These are phyloP conservation scores for Pezicula radicicola DNA, from an alignment of 2,329 filamentous ascomycete genomes.

Conservation along the genomic window DNA sequence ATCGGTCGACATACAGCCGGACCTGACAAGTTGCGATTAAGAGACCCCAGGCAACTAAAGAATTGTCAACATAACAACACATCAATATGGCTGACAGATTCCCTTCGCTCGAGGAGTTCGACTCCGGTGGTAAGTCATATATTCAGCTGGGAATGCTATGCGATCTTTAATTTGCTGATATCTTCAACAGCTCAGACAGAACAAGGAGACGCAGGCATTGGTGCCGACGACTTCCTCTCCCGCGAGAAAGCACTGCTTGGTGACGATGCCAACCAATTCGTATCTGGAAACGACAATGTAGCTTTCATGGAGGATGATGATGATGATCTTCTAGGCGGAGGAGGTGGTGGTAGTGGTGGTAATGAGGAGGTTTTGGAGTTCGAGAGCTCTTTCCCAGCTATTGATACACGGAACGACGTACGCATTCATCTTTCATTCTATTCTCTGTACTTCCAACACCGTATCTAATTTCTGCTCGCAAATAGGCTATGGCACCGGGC, in stretches of 20 bases:
- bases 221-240: constrained; percentile 81
- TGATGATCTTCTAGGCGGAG: constrained; percentile 71
- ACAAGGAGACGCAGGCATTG: constrained; percentile 47
- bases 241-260: constrained; percentile 87
- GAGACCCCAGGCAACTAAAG: background rate
- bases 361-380: constrained; percentile 50
- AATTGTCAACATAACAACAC: background rate
- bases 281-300: constrained; percentile 68
- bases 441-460: background rate
- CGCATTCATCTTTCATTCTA: constrained; percentile 10
- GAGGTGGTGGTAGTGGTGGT: constrained; percentile 36
- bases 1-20: background rate
- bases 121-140: constrained; percentile 41
- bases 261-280: constrained; percentile 90
- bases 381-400: constrained; percentile 86
- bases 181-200: constrained; percentile 62
- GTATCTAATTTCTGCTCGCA: background rate
- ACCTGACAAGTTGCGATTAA: constrained; percentile 1
- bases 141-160: background rate
- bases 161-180: constrained; percentile 14
- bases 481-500: constrained; percentile 67
- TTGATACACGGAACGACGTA: constrained; percentile 68
- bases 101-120: constrained; percentile 57
- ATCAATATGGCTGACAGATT: constrained; percentile 55
- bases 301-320: constrained; percentile 62